Base-by-base conservation (phyloP, 176 grass and related monocot genomes). In the Phyllostachys edulis region DNA sequence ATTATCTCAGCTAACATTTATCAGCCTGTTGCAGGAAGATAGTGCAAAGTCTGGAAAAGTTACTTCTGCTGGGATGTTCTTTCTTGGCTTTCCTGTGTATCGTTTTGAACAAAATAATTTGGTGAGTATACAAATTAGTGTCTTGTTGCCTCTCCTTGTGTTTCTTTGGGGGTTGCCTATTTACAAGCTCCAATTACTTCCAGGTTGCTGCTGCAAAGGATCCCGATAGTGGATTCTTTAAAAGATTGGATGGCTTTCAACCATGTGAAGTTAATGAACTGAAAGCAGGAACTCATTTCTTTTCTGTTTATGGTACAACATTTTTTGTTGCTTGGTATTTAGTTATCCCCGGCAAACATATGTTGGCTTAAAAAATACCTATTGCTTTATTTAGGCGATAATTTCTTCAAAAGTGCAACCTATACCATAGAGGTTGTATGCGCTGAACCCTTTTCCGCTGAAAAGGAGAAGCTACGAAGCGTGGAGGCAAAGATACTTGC, bases 251-350 rank as follows among this genome's bases (percentile, higher is more conserved):
- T 89, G 93, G 97, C 13, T 99, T 99, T 83, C 91, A 96, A 85
- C 90, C 97, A 76, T 99, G 97, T 47, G 97, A 99, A 92, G 87
- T 99, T 89, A 99, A 99, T 88, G 97, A 96, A 79, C 70, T 99
- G 39, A 99, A 99, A 87, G 91, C 84, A 79, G 97, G 97, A 64
- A 92, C 88, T 62, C 93, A 99, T 80, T 86, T 91, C 87, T 99
- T 99, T 84, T 91, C 97, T 67, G 84, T 99, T 34, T 99, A 99
- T 86, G 97, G 97, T 99, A 96, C 65, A 20, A 29, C 74, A 67
- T 59, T 78, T 72, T 63, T 54, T 85, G 4, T 42, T 42, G 59
- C 51, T 18, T 62, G 24, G 68, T 71, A 77, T 78, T 61, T 54
- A 74, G 37, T 73, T 26, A 37, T 69, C 32, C 71, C 50, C 63